Evolutionary conservation across 2,329 filamentous ascomycete species (phyloP).

Genomic region (Amylocarpus encephaloides): DNA sequence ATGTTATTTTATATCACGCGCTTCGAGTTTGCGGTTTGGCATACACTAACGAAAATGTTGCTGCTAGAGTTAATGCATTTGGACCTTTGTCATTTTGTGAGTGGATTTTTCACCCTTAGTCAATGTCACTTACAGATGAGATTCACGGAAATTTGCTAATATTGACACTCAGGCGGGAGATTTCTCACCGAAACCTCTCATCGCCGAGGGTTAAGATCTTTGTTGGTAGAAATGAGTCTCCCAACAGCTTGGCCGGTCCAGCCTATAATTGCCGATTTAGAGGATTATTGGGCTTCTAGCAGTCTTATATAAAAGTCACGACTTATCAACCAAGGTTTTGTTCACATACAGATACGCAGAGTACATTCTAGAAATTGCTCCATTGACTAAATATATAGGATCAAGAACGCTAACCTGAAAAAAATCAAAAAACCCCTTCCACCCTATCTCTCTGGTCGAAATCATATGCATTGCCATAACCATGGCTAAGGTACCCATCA

Average conservation of each 20-base stretch:
- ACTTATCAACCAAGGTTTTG: no score
- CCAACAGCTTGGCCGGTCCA: conserved; percentile 37
- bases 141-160: not conserved
- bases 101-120: conserved; percentile 11
- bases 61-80: conserved; percentile 43
- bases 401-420: not conserved
- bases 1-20: conserved; percentile 21
- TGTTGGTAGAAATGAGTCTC: conserved; percentile 29
- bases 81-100: conserved; percentile 43
- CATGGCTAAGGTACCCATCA: conserved; percentile 46
- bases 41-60: conserved; percentile 37
- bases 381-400: no score
- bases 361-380: no score
- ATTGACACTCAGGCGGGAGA: conserved; percentile 28
- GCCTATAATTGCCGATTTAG: conserved; percentile 31
- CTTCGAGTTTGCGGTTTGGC: conserved; percentile 39
- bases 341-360: no score
- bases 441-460: conserved; percentile 42
- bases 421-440: conserved; percentile 6
- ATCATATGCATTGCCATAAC: conserved; percentile 57
- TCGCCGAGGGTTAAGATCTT: conserved; percentile 32
- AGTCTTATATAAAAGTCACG: no score
- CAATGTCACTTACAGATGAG: not conserved
- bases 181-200: conserved; percentile 27
- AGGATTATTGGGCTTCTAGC: conserved; percentile 24